Conservation (phyloP, 176 grass and related monocot genomes). For the Pontederia paniculata region DNA sequence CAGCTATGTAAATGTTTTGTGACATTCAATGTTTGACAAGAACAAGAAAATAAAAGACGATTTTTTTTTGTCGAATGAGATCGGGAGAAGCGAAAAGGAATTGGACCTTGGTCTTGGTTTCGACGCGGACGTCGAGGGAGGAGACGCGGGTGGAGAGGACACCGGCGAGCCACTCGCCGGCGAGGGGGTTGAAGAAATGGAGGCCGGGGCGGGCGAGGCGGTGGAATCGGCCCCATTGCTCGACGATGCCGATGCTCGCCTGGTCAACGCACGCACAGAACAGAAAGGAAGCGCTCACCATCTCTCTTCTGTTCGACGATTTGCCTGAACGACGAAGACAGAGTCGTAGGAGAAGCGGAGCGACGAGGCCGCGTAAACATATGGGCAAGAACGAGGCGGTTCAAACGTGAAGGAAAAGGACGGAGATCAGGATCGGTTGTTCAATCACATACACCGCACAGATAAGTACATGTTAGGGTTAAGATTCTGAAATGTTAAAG, state of each 20-base stretch:
- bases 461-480: no score
- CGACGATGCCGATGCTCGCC: conserved; percentile 62
- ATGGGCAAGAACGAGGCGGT: no score
- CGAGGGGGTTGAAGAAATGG: conserved; percentile 77
- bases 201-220: conserved; percentile 63
- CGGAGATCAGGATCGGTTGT: no score
- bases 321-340: no score
- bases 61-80: not conserved
- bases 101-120: conserved; percentile 94
- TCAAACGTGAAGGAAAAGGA: no score
- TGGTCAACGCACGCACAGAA: conserved; percentile 77
- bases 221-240: conserved; percentile 76
- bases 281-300: conserved; percentile 39
- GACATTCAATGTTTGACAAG: not conserved
- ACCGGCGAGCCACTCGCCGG: conserved; percentile 62
- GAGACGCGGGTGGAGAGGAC: conserved; percentile 69
- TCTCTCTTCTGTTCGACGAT: not conserved
- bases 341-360: no score
- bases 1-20: no score
- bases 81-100: not conserved
- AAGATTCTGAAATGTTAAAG: no score
- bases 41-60: not conserved
- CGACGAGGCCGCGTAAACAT: no score
- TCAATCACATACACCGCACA: no score
- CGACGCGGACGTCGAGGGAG: conserved; percentile 81